Evolutionary conservation across 2,329 filamentous ascomycete genomes (phyloP), one percentile per base, ranked within the genome.

Genomic region (Sordariomycetes sp.): DNA sequence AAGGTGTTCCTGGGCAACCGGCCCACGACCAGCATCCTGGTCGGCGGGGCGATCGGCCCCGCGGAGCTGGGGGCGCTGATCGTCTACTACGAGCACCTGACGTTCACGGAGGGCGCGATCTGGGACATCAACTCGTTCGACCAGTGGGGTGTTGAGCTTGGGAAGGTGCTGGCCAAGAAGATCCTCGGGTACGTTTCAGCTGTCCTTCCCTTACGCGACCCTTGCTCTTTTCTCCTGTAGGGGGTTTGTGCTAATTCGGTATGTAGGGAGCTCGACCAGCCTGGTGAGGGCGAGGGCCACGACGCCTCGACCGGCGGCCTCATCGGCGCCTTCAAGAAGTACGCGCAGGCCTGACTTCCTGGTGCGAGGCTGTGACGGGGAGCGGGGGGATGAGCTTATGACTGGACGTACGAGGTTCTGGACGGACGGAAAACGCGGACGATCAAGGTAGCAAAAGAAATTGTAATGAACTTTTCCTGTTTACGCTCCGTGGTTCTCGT

Each of bases 61-160:
- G 90, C 87, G 51, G 91, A 96, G 67, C 83, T 99, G 54, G 94
- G 94, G 69, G 93, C 94, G 3, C 77, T 99, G 66, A 99, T 99
- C 67, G 93, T 91, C 64, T 99, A 97, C 82, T 99, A 99, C 76
- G 94, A 99, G 81, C 94, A 99, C 77, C 77, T 97, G 61, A 97
- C 94, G 59, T 99, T 99, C 74, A 95, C 90, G 43, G 94, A 99
- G 78, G 94, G 94, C 67, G 93, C 92, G 57, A 81, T 99, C 71
- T 99, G 94, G 94, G 96, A 97, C 78, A 96, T 99, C 80, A 99
- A 99, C 84, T 91, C 87, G 69, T 99, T 97, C 71, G 94, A 99
- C 77, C 94, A 99, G 80, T 99, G 94, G 94, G 94, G 94, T 76
- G 94, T 99, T 52, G 94, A 99, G 81, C 79, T 99, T 62, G 94